These are phyloP conservation scores for Vanrija pseudolonga DNA, from an alignment of 1,284 basidiomycete genomes.

Conservation along the genomic window DNA sequence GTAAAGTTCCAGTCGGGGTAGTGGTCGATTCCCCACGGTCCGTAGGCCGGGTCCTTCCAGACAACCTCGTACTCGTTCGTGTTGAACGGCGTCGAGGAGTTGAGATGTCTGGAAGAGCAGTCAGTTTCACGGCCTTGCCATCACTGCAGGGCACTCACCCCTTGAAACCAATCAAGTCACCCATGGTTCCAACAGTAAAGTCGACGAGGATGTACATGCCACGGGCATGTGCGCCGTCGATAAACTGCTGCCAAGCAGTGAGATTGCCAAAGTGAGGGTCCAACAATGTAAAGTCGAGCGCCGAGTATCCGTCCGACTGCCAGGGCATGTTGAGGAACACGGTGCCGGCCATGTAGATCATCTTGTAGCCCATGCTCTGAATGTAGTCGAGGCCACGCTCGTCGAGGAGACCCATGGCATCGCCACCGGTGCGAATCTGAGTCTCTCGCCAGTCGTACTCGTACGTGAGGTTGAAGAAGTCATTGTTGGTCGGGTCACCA, in stretches of 20 bases:
- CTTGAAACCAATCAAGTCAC: constrained; percentile 75
- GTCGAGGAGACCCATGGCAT: constrained; percentile 68
- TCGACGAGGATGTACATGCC: constrained; percentile 89
- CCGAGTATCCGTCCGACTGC: constrained; percentile 92
- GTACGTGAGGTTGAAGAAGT: constrained; percentile 72
- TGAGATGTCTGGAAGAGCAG: constrained; percentile 38
- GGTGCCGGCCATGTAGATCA: constrained; percentile 85
- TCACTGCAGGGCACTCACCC: constrained; percentile 53
- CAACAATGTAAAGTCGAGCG: constrained; percentile 78
- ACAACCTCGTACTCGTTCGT: constrained; percentile 67
- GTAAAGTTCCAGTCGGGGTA: constrained; percentile 70
- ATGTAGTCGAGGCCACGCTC: constrained; percentile 71
- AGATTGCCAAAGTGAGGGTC: constrained; percentile 87
- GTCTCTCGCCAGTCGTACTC: constrained; percentile 84
- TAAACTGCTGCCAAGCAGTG: constrained; percentile 67
- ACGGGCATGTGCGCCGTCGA: constrained; percentile 69
- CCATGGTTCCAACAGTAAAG: constrained; percentile 88
- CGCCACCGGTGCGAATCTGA: constrained; percentile 80
- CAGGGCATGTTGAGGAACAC: constrained; percentile 90
- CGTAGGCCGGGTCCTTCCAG: constrained; percentile 72
- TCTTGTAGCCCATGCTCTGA: constrained; percentile 75
- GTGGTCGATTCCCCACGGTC: constrained; percentile 76
- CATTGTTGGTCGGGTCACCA: constrained; percentile 83
- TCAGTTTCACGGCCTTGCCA: not conserved
- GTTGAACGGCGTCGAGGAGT: constrained; percentile 71